phyloP scores from a whole-genome alignment of 371 early-diverging fungal genomes.

The Apophysomyces ossiformis region DNA sequence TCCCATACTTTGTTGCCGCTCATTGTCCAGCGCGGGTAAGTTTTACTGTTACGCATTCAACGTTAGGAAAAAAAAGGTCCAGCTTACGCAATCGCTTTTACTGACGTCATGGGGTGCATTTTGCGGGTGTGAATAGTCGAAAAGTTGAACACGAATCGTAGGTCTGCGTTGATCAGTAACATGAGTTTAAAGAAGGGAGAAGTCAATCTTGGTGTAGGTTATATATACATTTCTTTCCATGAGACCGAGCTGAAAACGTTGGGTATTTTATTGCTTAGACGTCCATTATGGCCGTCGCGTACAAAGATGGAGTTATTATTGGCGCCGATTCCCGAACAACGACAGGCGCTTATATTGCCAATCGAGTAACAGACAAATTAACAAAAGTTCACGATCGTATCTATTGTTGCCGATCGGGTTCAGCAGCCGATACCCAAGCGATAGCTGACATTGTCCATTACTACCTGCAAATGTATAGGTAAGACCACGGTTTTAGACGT shows the following conservation, averaged over 20 bases:
- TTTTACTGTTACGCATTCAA: not conserved
- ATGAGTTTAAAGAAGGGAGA: conserved; percentile 90
- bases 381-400: conserved; percentile 96
- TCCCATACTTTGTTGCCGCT: too few relatives aligned
- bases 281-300: conserved; percentile 99
- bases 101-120: too few relatives aligned
- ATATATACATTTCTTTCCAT: conserved; percentile 7
- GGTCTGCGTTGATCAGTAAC: conserved; percentile 18
- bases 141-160: too few relatives aligned
- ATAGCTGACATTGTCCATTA: conserved; percentile 96
- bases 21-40: not conserved
- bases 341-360: conserved; percentile 96
- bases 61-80: not conserved
- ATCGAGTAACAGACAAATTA: conserved; percentile 98
- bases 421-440: conserved; percentile 99
- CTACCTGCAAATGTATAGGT: conserved; percentile 91
- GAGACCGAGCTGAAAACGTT: not conserved
- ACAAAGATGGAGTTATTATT: conserved; percentile 95
- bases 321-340: conserved; percentile 99
- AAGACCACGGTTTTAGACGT: conserved; percentile 25
- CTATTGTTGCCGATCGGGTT: conserved; percentile 98
- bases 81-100: not conserved
- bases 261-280: conserved; percentile 69
- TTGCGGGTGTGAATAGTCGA: too few relatives aligned
- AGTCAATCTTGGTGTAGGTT: conserved; percentile 90